phyloP scores from a whole-genome alignment of 495 filamentous ascomycete species.

The Penicillium herquei region DNA sequence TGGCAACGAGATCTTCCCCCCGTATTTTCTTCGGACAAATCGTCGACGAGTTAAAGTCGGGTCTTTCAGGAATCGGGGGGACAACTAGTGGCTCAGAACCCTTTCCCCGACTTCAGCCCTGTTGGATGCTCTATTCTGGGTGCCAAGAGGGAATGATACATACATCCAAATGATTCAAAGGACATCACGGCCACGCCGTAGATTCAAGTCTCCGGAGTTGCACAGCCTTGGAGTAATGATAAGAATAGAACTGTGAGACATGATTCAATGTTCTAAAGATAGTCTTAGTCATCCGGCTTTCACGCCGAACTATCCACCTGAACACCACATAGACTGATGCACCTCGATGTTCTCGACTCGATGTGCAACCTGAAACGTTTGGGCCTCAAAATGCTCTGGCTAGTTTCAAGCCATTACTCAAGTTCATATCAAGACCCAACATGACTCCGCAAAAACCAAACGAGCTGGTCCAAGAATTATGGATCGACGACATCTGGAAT shows the following conservation, averaged over 20 bases:
- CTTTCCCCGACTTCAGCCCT: slow-evolving; percentile 31
- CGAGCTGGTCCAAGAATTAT: background rate
- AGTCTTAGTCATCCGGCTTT: background rate
- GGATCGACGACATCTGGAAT: slow-evolving; percentile 16
- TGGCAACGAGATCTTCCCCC: slow-evolving; percentile 20
- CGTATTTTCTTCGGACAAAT: slow-evolving; percentile 29
- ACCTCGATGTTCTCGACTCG: background rate
- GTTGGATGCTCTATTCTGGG: slow-evolving; percentile 6
- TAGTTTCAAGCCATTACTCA: background rate
- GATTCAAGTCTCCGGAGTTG: background rate
- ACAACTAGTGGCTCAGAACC: slow-evolving; percentile 24
- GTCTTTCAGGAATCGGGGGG: slow-evolving; percentile 30
- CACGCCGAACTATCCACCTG: background rate
- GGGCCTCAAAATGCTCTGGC: background rate
- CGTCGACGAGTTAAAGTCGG: slow-evolving; percentile 28
- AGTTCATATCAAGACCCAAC: background rate
- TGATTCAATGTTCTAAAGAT: background rate
- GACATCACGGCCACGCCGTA: background rate
- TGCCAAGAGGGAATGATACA: too few relatives aligned
- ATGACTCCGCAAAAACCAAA: slow-evolving; percentile 6
- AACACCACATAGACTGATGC: too few relatives aligned
- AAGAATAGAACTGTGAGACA: background rate
- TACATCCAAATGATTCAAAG: too few relatives aligned
- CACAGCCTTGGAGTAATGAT: background rate
- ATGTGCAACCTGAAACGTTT: background rate